These are phyloP conservation scores for Cinnamomum chago DNA, from an alignment of 164 flowering plant genomes.

Conservation along the genomic window DNA sequence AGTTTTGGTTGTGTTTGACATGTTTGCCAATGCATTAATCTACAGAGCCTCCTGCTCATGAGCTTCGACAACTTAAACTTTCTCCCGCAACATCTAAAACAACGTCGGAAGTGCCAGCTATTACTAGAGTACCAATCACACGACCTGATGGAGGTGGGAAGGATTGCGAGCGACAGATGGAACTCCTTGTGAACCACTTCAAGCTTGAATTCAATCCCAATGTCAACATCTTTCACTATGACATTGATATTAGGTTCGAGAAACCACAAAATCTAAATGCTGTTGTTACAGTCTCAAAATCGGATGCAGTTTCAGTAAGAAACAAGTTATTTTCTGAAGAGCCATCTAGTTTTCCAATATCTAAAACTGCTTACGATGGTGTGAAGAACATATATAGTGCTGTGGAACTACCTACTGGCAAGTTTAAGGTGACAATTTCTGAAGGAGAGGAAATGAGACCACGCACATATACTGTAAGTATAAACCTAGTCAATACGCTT, in stretches of 20 bases:
- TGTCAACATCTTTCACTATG: conserved; percentile 35
- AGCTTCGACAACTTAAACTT: not conserved
- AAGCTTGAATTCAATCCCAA: conserved; percentile 28
- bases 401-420: conserved; percentile 41
- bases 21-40: not conserved
- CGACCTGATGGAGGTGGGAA: conserved; percentile 54
- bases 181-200: conserved; percentile 51
- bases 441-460: conserved; percentile 31
- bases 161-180: not conserved
- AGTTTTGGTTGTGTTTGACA: not conserved
- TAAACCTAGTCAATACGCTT: conserved; percentile 43
- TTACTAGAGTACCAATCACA: conserved; percentile 18
- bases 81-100: not conserved
- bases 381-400: conserved; percentile 61
- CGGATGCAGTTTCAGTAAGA: conserved; percentile 22
- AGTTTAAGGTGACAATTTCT: conserved; percentile 33
- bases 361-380: conserved; percentile 55
- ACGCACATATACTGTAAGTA: conserved; percentile 24
- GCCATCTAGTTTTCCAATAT: conserved; percentile 21
- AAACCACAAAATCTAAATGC: conserved; percentile 16
- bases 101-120: not conserved
- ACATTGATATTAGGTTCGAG: conserved; percentile 35
- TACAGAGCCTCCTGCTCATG: not conserved
- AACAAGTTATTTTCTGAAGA: conserved; percentile 30
- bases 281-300: conserved; percentile 31